These are phyloP conservation scores for Evernia prunastri DNA, from an alignment of 495 filamentous ascomycete genomes.

Conservation along the genomic window DNA sequence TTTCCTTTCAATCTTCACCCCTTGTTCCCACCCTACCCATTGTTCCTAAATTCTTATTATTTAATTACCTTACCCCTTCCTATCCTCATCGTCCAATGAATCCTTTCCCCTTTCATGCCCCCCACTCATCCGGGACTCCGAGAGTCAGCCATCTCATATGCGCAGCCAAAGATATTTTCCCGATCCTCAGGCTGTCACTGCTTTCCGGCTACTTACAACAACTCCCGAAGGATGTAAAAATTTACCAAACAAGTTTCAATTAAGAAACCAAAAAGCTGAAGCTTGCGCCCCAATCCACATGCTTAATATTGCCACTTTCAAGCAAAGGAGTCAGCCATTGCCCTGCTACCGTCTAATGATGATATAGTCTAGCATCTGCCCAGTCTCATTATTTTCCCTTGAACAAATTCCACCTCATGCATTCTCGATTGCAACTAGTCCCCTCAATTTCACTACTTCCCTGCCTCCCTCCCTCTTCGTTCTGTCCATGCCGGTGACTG, in stretches of 20 bases:
- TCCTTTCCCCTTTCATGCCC: background rate
- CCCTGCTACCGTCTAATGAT: slow-evolving; percentile 2
- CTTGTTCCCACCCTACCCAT: background rate
- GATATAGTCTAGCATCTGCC: slow-evolving; percentile 13
- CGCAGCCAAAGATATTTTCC: slow-evolving; percentile 4
- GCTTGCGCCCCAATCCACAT: slow-evolving; percentile 5
- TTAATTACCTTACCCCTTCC: background rate
- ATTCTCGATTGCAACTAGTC: background rate
- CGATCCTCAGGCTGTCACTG: background rate
- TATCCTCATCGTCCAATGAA: background rate
- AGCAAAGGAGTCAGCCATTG: background rate
- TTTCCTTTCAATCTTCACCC: background rate
- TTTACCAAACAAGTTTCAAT: slow-evolving; percentile 10
- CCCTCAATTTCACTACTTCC: background rate
- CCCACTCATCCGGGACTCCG: slow-evolving; percentile 3
- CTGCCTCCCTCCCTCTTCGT: background rate
- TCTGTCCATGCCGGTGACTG: background rate
- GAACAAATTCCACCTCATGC: background rate
- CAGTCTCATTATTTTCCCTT: background rate
- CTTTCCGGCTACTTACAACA: slow-evolving; percentile 1
- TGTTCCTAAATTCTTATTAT: background rate
- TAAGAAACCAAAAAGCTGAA: too few relatives aligned
- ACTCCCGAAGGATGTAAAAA: background rate
- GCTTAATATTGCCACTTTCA: background rate
- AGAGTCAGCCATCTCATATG: background rate